Evolutionary conservation across 2,329 filamentous ascomycete genomes (phyloP), one percentile per base, ranked within the genome.

Genomic region (Metarhizium brunneum): DNA sequence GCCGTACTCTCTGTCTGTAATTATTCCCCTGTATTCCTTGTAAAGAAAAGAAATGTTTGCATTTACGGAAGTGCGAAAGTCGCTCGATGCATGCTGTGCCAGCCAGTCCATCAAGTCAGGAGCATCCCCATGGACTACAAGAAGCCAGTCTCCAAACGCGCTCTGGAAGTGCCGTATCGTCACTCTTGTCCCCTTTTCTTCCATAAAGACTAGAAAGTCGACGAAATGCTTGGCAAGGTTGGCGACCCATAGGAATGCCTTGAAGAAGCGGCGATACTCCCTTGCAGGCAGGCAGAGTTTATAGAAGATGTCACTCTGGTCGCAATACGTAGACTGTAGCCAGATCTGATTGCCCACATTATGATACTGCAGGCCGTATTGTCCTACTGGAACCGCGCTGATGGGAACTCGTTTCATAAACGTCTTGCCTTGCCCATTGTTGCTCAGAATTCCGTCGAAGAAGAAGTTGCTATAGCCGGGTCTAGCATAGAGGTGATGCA

Each of bases 141-240:
- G 29, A 0, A 88, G 63, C 85, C 86, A 91, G 0, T 57, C 53
- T 36, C 70, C 66, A 59, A 94, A 94, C 0, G 73, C 62, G 0
- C 56, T 56, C 8, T 74, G 71, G 59, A 94, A 92, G 53, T 83
- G 70, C 3, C 70, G 54, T 0, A 91, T 71, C 0, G 69, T 68
- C 1, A 87, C 76, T 2, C 63, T 64, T 0, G 61, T 62, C 0
- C 61, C 51, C 13, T 59, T 58, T 8, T 67, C 60, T 2, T 66
- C 61, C 56, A 73, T 68, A 10, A 65, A 52, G 3, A 69, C 66
- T 50, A 87, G 72, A 60, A 80, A 94, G 58, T 91, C 86, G 1
- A 91, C 75, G 29, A 87, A 78, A 62, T 90, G 83, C 64, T 92
- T 92, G 0, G 80, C 76, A 0, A 94, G 71, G 53, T 86, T 78